phyloP scores from a whole-genome alignment of 345 rosid species.

The Combretum micranthum region DNA sequence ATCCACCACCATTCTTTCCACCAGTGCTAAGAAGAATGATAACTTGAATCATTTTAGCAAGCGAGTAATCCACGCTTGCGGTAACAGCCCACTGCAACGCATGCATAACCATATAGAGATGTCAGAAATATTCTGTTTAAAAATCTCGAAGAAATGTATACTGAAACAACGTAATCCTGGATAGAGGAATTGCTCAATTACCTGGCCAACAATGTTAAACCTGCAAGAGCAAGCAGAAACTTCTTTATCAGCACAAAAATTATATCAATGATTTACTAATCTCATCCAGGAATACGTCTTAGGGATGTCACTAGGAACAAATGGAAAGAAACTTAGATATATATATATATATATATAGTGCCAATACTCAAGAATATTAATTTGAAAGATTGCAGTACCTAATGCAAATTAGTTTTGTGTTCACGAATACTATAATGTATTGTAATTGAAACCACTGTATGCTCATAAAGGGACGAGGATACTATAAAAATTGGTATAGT shows the following conservation, averaged over 20 bases:
- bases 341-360: too few relatives aligned
- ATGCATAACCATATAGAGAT: constrained; percentile 1
- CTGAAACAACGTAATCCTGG: constrained; percentile 2
- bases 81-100: constrained; percentile 89
- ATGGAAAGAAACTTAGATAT: background rate
- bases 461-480: too few relatives aligned
- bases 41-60: constrained; percentile 61
- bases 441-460: too few relatives aligned
- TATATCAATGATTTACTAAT: background rate
- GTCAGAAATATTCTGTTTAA: background rate
- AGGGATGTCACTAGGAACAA: background rate
- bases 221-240: constrained; percentile 35
- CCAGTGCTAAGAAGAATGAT: constrained; percentile 87
- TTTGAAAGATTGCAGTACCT: too few relatives aligned
- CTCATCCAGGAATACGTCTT: background rate
- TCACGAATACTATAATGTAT: too few relatives aligned
- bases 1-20: constrained; percentile 91
- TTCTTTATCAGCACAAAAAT: background rate
- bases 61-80: constrained; percentile 59
- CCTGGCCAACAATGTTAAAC: constrained; percentile 99
- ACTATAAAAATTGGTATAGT: background rate
- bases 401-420: too few relatives aligned
- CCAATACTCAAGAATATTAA: too few relatives aligned
- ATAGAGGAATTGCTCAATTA: constrained; percentile 12
- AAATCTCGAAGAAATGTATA: background rate